These are phyloP conservation scores for Nitzschia sp. DNA, from an alignment of 108 stramenopile species.

Conservation along the genomic window DNA sequence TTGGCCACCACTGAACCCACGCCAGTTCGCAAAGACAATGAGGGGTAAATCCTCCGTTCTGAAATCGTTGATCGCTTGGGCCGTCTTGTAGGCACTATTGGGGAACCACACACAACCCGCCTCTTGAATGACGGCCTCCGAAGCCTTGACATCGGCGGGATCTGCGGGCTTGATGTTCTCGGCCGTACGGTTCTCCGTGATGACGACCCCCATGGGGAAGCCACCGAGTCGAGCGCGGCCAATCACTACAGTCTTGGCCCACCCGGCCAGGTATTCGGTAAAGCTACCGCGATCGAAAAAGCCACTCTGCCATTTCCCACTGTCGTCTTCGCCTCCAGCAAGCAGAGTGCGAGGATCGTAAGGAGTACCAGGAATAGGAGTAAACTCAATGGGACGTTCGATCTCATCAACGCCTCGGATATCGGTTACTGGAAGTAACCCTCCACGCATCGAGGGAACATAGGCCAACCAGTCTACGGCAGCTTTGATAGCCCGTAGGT, in stretches of 20 bases:
- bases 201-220: slow-evolving; percentile 97
- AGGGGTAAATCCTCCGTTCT: slow-evolving; percentile 96
- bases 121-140: slow-evolving; percentile 90
- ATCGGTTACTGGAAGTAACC: slow-evolving; percentile 84
- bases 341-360: slow-evolving; percentile 95
- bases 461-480: slow-evolving; percentile 95
- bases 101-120: slow-evolving; percentile 99
- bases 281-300: slow-evolving; percentile 98
- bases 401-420: slow-evolving; percentile 90
- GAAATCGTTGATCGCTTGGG: slow-evolving; percentile 98
- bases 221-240: slow-evolving; percentile 98
- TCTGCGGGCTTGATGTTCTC: slow-evolving; percentile 96
- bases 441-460: slow-evolving; percentile 84
- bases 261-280: slow-evolving; percentile 94
- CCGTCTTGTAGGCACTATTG: slow-evolving; percentile 99
- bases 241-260: slow-evolving; percentile 98
- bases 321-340: slow-evolving; percentile 76
- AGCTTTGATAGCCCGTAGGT: slow-evolving; percentile 86
- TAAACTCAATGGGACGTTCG: slow-evolving; percentile 86
- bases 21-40: slow-evolving; percentile 99
- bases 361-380: slow-evolving; percentile 77
- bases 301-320: slow-evolving; percentile 86
- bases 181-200: slow-evolving; percentile 94
- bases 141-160: slow-evolving; percentile 94
- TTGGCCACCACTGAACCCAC: slow-evolving; percentile 99